phyloP scores from a whole-genome alignment of 2,329 filamentous ascomycete species.

The Sporothrix pallida region DNA sequence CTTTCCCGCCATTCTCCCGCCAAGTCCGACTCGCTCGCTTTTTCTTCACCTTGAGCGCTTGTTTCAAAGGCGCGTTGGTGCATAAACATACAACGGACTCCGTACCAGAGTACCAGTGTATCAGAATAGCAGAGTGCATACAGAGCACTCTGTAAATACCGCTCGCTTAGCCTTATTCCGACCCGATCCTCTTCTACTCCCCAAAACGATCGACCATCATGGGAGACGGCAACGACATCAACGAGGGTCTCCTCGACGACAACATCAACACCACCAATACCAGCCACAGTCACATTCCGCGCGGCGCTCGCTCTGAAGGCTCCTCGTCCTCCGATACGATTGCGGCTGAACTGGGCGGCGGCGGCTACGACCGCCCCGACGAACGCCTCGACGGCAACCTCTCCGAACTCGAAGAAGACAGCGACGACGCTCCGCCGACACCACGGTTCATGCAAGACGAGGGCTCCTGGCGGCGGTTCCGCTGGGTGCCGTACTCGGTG shows the following conservation, averaged over 20 bases:
- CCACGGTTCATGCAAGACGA: slow-evolving; percentile 67
- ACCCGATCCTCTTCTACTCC: background rate
- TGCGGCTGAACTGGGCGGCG: background rate
- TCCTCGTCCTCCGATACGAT: slow-evolving; percentile 36
- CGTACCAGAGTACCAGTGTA: background rate
- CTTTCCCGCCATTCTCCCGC: slow-evolving; percentile 17
- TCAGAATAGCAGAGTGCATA: background rate
- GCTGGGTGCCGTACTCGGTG: slow-evolving; percentile 64
- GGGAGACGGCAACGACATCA: slow-evolving; percentile 20
- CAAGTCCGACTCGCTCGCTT: background rate
- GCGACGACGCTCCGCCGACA: slow-evolving; percentile 52
- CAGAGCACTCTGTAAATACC: background rate
- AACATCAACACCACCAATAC: background rate
- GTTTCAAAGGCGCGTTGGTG: slow-evolving; percentile 1
- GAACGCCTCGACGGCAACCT: slow-evolving; percentile 49
- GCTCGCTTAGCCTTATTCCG: too few species aligned
- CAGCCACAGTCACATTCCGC: background rate
- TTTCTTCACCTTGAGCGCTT: background rate
- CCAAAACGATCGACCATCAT: slow-evolving; percentile 13
- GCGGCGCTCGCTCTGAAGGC: slow-evolving; percentile 29
- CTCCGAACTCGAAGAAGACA: slow-evolving; percentile 54
- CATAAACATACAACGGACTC: background rate
- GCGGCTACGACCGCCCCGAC: slow-evolving; percentile 33
- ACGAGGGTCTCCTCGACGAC: slow-evolving; percentile 24
- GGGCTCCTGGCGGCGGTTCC: slow-evolving; percentile 56